These are phyloP conservation scores for Rubroshorea leprosula DNA, from an alignment of 345 rosid genomes.

Conservation along the genomic window DNA sequence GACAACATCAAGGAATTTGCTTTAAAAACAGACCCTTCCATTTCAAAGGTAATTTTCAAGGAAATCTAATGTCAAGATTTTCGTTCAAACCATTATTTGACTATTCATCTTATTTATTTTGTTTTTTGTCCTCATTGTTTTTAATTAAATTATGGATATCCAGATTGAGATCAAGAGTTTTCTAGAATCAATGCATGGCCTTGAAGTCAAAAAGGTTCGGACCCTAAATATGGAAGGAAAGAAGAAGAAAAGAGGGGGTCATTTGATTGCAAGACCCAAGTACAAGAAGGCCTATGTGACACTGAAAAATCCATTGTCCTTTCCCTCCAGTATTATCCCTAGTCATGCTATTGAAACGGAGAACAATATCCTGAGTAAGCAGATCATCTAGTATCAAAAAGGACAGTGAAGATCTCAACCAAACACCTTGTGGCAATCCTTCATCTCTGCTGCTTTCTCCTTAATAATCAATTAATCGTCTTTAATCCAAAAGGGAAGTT, in stretches of 20 bases:
- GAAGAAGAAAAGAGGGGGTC: constrained; percentile 20
- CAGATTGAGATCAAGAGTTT: constrained; percentile 24
- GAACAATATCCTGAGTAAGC: no score
- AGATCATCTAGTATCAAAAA: no score
- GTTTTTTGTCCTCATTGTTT: not conserved
- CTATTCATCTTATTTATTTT: not conserved
- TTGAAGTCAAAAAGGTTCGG: constrained; percentile 24
- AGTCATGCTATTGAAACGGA: no score
- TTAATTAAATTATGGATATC: not conserved
- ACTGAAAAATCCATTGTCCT: constrained; percentile 14
- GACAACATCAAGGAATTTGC: constrained; percentile 22
- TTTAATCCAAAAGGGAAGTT: no score
- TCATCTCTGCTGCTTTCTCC: no score
- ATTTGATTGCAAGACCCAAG: constrained; percentile 16
- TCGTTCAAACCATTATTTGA: not conserved
- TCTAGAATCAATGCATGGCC: constrained; percentile 15
- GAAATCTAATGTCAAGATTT: not conserved
- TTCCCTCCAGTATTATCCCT: not conserved
- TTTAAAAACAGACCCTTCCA: constrained; percentile 24
- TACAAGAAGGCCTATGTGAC: constrained; percentile 28
- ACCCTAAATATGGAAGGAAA: constrained; percentile 31
- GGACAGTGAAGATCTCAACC: no score
- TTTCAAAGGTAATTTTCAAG: constrained; percentile 14
- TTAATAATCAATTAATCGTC: no score
- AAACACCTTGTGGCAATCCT: no score